A percentile compares a stretch with the other conserved stretches of the same genome.
These are phyloP conservation scores for Globisporangium viniferum DNA, from an alignment of 352 stramenopile species.

Conservation along the genomic window DNA sequence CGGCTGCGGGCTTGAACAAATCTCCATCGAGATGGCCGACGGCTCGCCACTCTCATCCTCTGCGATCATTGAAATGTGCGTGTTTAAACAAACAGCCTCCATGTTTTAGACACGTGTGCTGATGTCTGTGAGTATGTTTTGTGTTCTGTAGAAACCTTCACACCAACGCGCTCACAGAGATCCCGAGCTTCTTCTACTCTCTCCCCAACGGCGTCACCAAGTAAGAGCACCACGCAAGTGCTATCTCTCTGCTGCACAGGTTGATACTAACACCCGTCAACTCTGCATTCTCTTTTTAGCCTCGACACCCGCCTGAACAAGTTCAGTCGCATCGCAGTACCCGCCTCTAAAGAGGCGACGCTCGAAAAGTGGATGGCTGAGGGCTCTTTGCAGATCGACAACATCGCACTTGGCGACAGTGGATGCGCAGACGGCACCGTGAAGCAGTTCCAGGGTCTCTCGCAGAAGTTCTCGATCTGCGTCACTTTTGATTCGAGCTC, in stretches of 20 bases:
- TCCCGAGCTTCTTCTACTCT: slow-evolving; percentile 25
- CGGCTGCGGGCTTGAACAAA: slow-evolving; percentile 31
- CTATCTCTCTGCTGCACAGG: not conserved
- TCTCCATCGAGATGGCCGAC: slow-evolving; percentile 42
- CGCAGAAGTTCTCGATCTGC: slow-evolving; percentile 27
- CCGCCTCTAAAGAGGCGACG: slow-evolving; percentile 19
- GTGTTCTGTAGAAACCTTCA: slow-evolving; percentile 36
- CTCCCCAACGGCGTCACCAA: slow-evolving; percentile 18
- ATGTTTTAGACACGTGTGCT: too few relatives aligned
- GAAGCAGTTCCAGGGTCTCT: slow-evolving; percentile 21
- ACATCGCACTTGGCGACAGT: slow-evolving; percentile 5
- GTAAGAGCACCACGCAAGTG: slow-evolving; percentile 8
- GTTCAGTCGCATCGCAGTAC: slow-evolving; percentile 31
- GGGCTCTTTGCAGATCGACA: slow-evolving; percentile 35
- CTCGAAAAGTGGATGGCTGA: slow-evolving; percentile 32
- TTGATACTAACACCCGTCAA: too few relatives aligned
- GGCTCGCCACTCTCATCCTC: slow-evolving; percentile 22
- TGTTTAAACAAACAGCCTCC: too few relatives aligned
- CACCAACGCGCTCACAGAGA: slow-evolving; percentile 31
- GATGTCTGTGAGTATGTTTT: not conserved
- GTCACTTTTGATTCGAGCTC: slow-evolving; percentile 6
- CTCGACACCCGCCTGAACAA: slow-evolving; percentile 46
- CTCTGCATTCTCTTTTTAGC: slow-evolving; percentile 14
- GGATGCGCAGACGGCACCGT: slow-evolving; percentile 6
- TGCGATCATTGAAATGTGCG: slow-evolving; percentile 28